phyloP scores from a whole-genome alignment of 768 basidiomycete species.

The Piloderma croceum region DNA sequence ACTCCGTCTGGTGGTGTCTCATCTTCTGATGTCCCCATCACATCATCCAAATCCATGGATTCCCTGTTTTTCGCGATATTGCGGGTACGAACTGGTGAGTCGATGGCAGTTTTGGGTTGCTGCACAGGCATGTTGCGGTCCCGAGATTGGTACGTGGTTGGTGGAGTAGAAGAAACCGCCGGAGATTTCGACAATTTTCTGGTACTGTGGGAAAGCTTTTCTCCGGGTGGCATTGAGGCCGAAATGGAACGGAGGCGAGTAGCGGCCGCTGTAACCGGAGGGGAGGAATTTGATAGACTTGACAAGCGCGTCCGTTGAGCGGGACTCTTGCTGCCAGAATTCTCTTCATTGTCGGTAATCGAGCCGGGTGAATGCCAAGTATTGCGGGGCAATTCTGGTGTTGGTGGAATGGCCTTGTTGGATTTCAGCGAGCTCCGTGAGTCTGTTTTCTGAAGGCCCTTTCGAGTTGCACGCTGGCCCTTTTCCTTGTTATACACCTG shows the following conservation, averaged over 20 bases:
- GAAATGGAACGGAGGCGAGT: conserved; percentile 27
- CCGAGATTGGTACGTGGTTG: too few relatives aligned
- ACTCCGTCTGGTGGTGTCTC: conserved; percentile 44
- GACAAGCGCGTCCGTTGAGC: conserved; percentile 10
- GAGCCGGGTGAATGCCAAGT: conserved; percentile 60
- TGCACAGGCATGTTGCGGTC: not conserved
- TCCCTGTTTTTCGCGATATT: conserved; percentile 54
- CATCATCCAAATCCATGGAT: conserved; percentile 68
- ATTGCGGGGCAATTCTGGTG: conserved; percentile 42
- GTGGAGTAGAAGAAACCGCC: not conserved
- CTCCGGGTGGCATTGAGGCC: conserved; percentile 22
- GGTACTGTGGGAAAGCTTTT: not conserved
- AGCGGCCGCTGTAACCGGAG: too few relatives aligned
- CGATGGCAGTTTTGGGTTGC: not conserved
- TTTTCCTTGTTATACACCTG: conserved; percentile 76
- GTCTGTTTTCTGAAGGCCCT: conserved; percentile 21
- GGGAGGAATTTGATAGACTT: too few relatives aligned
- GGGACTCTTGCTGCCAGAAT: conserved; percentile 29
- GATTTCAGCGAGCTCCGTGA: conserved; percentile 29
- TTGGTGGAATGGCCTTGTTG: conserved; percentile 30
- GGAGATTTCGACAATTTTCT: not conserved
- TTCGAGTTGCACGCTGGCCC: conserved; percentile 40
- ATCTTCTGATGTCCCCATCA: conserved; percentile 66
- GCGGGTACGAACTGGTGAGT: conserved; percentile 30
- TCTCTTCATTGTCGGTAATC: conserved; percentile 62